Evolutionary conservation across 2,329 filamentous ascomycete genomes (phyloP).

Genomic region (Claviceps sp.): DNA sequence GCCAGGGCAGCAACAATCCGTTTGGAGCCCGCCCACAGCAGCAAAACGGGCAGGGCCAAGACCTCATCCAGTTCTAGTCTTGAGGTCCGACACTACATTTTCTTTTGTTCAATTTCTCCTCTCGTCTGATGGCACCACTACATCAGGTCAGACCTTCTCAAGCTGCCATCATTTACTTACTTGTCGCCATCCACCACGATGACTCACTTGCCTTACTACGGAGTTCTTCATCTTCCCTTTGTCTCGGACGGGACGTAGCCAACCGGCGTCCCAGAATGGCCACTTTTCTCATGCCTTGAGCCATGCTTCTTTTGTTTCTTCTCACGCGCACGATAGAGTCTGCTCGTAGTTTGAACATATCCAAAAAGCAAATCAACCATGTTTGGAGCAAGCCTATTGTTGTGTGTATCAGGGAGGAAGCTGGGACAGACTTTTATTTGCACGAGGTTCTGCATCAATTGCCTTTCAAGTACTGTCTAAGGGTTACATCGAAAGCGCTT

Average conservation of each 20-base stretch:
- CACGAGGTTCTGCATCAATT: conserved; percentile 1
- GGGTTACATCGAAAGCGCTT: conserved; percentile 19
- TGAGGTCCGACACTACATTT: neutral
- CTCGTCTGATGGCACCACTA: neutral
- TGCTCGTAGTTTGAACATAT: neutral
- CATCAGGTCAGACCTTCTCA: neutral
- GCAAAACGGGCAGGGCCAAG: conserved; percentile 36
- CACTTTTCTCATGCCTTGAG: neutral
- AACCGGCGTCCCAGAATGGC: neutral
- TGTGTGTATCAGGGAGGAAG: neutral
- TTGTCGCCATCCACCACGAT: neutral
- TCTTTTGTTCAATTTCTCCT: neutral
- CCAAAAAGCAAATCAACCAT: neutral
- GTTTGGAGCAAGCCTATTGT: neutral
- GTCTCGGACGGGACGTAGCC: neutral
- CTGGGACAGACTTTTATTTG: neutral
- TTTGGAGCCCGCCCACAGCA: conserved; percentile 40
- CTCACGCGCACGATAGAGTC: neutral
- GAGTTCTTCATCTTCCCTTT: neutral
- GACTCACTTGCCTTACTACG: neutral
- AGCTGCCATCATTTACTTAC: neutral
- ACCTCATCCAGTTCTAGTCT: conserved; percentile 49
- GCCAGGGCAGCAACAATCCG: conserved; percentile 40
- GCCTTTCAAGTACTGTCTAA: conserved; percentile 3
- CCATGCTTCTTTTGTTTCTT: neutral